phyloP scores from a whole-genome alignment of 1,139 yeast genomes.

The Lizanozyma gosingica region DNA sequence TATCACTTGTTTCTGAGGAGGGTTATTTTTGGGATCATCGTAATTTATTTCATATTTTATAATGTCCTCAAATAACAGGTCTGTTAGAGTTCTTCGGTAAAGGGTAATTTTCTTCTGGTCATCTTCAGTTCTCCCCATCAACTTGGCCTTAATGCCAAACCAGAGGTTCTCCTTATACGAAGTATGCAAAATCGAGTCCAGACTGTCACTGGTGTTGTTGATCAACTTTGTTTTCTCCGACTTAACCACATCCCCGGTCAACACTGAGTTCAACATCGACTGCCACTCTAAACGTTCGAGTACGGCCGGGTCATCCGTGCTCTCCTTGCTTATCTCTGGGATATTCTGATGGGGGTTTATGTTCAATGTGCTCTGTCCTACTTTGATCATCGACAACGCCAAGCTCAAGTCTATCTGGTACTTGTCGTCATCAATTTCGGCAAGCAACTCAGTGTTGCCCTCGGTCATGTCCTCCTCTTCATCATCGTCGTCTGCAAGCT shows the following conservation, averaged over 20 bases:
- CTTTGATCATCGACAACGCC: constrained; percentile 23
- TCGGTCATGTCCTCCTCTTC: constrained; percentile 14
- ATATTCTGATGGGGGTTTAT: constrained; percentile 27
- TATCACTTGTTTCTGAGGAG: constrained; percentile 44
- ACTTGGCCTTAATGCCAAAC: constrained; percentile 72
- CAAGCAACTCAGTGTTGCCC: constrained; percentile 27
- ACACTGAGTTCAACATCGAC: constrained; percentile 79
- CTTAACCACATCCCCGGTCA: constrained; percentile 89
- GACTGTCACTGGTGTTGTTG: constrained; percentile 34
- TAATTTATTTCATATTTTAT: constrained; percentile 49
- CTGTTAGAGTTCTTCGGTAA: constrained; percentile 66
- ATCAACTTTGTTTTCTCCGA: constrained; percentile 84
- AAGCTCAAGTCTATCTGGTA: constrained; percentile 27
- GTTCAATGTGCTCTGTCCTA: constrained; percentile 23
- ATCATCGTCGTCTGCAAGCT: constrained; percentile 17
- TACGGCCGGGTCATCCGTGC: constrained; percentile 53
- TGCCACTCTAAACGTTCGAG: constrained; percentile 93
- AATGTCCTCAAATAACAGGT: constrained; percentile 64
- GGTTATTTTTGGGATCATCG: constrained; percentile 9
- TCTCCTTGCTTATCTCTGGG: constrained; percentile 33
- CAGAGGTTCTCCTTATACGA: constrained; percentile 73
- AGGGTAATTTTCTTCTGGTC: constrained; percentile 71
- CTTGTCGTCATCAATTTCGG: constrained; percentile 35
- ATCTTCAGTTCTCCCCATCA: constrained; percentile 71
- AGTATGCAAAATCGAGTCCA: constrained; percentile 43